These are phyloP conservation scores for Gryganskiella cystojenkinii DNA, from an alignment of 192 early-diverging fungal species.

Conservation along the genomic window DNA sequence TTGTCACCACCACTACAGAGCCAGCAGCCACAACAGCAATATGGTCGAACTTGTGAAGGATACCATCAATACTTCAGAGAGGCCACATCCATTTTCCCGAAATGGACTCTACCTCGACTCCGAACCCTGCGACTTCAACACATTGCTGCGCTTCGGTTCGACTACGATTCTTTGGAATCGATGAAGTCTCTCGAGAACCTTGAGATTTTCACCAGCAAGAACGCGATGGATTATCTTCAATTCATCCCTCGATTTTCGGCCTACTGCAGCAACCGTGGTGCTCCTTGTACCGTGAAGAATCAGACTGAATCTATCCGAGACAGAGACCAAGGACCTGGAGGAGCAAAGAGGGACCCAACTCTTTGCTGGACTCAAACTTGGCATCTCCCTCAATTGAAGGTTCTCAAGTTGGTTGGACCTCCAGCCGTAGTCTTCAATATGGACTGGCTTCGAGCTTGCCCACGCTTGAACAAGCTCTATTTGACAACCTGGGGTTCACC, in stretches of 20 bases:
- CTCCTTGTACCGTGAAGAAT: neutral
- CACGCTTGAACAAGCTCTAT: neutral
- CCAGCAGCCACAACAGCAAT: neutral
- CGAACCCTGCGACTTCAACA: neutral
- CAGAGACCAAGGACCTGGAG: neutral
- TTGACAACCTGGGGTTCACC: neutral
- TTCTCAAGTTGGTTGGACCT: neutral
- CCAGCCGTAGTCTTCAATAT: conserved; percentile 17
- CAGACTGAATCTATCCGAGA: neutral
- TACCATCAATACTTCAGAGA: neutral
- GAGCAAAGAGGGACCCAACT: neutral
- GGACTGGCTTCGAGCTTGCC: conserved; percentile 12
- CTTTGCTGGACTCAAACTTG: neutral
- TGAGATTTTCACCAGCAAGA: neutral
- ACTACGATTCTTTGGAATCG: conserved; percentile 16
- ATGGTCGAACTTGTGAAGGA: neutral
- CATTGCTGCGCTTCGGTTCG: conserved; percentile 14
- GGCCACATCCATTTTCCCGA: neutral
- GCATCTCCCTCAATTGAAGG: conserved; percentile 12
- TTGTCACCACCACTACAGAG: neutral
- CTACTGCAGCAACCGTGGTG: neutral
- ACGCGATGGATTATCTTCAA: neutral
- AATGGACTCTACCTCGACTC: conserved; percentile 12
- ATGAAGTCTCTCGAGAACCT: conserved; percentile 12
- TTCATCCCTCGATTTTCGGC: neutral